phyloP scores from a whole-genome alignment of 2,329 filamentous ascomycete species.

The Xylaria sp. region DNA sequence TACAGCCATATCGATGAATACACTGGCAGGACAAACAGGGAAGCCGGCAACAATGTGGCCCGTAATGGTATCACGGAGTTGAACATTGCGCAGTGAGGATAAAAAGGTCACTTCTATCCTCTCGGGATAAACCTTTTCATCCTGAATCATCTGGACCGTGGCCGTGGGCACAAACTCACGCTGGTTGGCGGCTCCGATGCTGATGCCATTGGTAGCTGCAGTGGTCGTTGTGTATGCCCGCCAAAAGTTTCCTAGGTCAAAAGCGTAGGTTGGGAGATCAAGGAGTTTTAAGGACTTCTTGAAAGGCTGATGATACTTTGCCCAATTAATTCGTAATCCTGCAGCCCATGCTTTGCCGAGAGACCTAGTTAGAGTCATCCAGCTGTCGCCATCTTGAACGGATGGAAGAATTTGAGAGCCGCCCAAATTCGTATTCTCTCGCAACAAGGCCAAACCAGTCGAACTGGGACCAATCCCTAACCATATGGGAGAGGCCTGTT shows the following conservation, averaged over 20 bases:
- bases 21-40: conserved; percentile 16
- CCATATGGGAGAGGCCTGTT: conserved; percentile 8
- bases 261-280: conserved; percentile 17
- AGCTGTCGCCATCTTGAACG: background rate
- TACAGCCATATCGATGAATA: conserved; percentile 20
- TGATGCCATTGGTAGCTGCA: conserved; percentile 3
- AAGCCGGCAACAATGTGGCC: conserved; percentile 14
- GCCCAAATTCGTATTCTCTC: conserved; percentile 5
- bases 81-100: conserved; percentile 7
- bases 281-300: conserved; percentile 6
- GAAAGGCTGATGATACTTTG: conserved; percentile 13
- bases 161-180: conserved; percentile 11
- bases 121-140: background rate
- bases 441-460: conserved; percentile 2
- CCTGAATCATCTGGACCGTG: conserved; percentile 10
- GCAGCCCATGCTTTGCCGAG: conserved; percentile 11
- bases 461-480: conserved; percentile 14
- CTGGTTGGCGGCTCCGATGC: background rate
- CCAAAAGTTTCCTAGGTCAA: conserved; percentile 16
- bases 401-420: conserved; percentile 7
- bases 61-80: conserved; percentile 11
- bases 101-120: conserved; percentile 15
- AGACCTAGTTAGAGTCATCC: conserved; percentile 8
- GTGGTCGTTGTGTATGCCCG: conserved; percentile 12
- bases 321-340: conserved; percentile 10